Conservation (phyloP, 257 asterid genomes). For the Oldenlandia corymbosa region DNA sequence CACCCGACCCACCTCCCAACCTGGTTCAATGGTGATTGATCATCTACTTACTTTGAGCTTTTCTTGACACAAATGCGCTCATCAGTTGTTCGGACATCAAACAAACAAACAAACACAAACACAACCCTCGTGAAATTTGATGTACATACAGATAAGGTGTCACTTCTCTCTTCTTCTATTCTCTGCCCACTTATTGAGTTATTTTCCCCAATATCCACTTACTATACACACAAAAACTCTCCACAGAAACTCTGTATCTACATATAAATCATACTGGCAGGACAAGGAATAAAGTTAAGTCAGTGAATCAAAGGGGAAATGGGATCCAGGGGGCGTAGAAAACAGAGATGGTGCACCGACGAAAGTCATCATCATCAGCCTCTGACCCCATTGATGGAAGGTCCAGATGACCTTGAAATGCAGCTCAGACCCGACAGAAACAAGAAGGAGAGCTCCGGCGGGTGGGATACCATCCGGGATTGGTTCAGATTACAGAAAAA, state of each 20-base stretch:
- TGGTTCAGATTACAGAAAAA: conserved; percentile 51
- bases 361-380: conserved; percentile 47
- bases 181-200: no score
- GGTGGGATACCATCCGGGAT: conserved; percentile 71
- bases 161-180: no score
- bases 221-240: no score
- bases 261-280: no score
- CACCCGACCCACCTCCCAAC: not conserved
- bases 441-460: conserved; percentile 60
- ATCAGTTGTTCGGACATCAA: no score
- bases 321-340: conserved; percentile 46
- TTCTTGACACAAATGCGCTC: not conserved
- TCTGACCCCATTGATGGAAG: conserved; percentile 77
- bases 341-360: conserved; percentile 44
- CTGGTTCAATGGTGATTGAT: not conserved
- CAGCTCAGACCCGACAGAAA: conserved; percentile 35
- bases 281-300: no score
- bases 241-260: no score
- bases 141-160: no score
- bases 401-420: conserved; percentile 64
- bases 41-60: not conserved
- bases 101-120: no score
- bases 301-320: conserved; percentile 3
- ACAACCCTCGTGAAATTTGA: no score
- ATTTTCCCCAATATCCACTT: no score